A percentile compares a stretch with the other conserved stretches of the same genome.
Evolutionary conservation across 495 filamentous ascomycete species (phyloP).

Genomic region (Aspergillus sclerotioniger): DNA sequence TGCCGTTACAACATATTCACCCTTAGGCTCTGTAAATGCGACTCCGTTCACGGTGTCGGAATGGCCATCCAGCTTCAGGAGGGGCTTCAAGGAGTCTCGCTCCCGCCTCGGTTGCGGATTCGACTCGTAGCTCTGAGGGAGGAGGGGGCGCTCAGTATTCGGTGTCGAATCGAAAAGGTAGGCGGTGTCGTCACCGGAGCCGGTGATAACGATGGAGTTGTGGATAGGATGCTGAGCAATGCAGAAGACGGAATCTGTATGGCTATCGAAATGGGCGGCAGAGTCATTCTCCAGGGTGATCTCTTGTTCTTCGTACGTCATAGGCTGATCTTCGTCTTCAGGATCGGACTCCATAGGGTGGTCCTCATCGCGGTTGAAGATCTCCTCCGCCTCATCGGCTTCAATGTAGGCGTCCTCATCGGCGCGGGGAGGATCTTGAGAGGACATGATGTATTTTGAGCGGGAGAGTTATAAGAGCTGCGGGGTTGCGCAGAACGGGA

Average conservation of each 20-base stretch:
- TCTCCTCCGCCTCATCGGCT: slow-evolving; percentile 70
- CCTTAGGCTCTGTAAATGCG: slow-evolving; percentile 75
- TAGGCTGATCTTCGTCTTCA: slow-evolving; percentile 53
- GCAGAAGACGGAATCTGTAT: slow-evolving; percentile 86
- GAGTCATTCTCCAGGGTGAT: slow-evolving; percentile 86
- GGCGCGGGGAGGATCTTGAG: slow-evolving; percentile 45
- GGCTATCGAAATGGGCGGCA: slow-evolving; percentile 82
- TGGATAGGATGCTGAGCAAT: slow-evolving; percentile 87
- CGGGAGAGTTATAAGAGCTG: not conserved
- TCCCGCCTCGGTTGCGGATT: slow-evolving; percentile 57
- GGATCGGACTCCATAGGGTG: slow-evolving; percentile 68
- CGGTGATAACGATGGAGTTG: slow-evolving; percentile 77
- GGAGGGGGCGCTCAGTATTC: slow-evolving; percentile 55
- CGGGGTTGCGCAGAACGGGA: not conserved
- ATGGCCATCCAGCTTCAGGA: slow-evolving; percentile 78
- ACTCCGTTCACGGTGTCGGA: slow-evolving; percentile 87
- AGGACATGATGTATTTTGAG: slow-evolving; percentile 28
- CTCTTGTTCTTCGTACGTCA: slow-evolving; percentile 66
- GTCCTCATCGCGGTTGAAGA: slow-evolving; percentile 65
- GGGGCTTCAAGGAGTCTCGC: slow-evolving; percentile 56
- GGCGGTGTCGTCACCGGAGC: slow-evolving; percentile 78
- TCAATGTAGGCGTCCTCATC: slow-evolving; percentile 60
- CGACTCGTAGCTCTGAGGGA: slow-evolving; percentile 72
- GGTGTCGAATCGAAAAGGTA: slow-evolving; percentile 78
- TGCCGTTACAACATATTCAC: slow-evolving; percentile 80